Conservation (phyloP, 371 early-diverging fungal species). For the Actinomortierella wolfii region DNA sequence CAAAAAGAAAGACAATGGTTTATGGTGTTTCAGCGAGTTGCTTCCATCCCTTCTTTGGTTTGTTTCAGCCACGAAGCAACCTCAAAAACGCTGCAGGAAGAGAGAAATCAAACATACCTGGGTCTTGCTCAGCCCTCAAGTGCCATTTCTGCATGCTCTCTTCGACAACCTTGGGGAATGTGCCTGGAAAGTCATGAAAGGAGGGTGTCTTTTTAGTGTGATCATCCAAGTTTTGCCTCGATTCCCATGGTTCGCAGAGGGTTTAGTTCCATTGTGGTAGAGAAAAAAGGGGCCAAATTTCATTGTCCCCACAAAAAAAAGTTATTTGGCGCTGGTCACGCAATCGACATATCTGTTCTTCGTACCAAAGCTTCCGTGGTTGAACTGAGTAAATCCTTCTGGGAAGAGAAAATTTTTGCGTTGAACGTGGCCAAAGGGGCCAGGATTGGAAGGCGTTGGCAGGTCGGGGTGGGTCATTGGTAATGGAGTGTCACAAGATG, state of each 20-base stretch:
- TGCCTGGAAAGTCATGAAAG: constrained; percentile 21
- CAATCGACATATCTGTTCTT: too few relatives aligned
- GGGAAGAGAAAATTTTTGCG: constrained; percentile 51
- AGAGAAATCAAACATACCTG: constrained; percentile 11
- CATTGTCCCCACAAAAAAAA: too few relatives aligned
- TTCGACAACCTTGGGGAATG: constrained; percentile 29
- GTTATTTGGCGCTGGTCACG: too few relatives aligned
- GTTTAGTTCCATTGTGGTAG: too few relatives aligned
- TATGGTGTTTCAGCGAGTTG: constrained; percentile 1
- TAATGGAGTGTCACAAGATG: constrained; percentile 6
- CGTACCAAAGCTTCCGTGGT: constrained; percentile 52
- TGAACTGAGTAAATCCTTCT: constrained; percentile 49
- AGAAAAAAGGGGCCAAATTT: too few relatives aligned
- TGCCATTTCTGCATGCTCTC: constrained; percentile 39
- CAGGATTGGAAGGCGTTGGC: constrained; percentile 27
- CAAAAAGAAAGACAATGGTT: constrained; percentile 15
- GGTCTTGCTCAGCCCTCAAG: constrained; percentile 23
- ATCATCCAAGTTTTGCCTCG: too few relatives aligned
- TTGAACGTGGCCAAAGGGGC: constrained; percentile 48
- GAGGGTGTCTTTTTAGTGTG: too few relatives aligned
- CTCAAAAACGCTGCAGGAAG: too few relatives aligned
- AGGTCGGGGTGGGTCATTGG: constrained; percentile 36
- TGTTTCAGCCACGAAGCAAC: too few relatives aligned
- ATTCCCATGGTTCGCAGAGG: too few relatives aligned
- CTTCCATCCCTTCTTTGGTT: background rate